These are phyloP conservation scores for Rhododendron molle DNA, from an alignment of 148 eudicot genomes.

Conservation along the genomic window DNA sequence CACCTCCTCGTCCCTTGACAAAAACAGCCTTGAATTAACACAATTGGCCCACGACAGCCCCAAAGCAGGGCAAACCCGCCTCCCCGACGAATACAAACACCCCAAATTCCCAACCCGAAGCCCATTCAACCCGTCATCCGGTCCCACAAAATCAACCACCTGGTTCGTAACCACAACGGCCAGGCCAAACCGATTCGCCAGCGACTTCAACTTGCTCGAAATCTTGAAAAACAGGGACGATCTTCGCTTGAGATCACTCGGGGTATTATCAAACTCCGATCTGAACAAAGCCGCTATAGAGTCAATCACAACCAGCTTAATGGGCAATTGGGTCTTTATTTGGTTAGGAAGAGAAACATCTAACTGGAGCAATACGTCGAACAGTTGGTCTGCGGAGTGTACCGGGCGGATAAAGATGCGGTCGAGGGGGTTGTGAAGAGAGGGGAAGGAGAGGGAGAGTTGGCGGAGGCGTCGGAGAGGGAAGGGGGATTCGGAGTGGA, in stretches of 20 bases:
- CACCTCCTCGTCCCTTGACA: constrained; percentile 58
- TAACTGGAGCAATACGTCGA: constrained; percentile 67
- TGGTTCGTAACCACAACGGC: constrained; percentile 81
- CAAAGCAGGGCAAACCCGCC: constrained; percentile 76
- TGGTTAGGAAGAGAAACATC: constrained; percentile 33
- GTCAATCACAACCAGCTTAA: constrained; percentile 66
- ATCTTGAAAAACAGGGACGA: constrained; percentile 65
- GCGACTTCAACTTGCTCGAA: constrained; percentile 46
- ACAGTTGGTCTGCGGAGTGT: constrained; percentile 59
- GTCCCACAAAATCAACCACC: constrained; percentile 63
- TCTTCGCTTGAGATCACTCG: constrained; percentile 52
- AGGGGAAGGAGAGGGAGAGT: constrained; percentile 33
- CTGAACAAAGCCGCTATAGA: constrained; percentile 77
- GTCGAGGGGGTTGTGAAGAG: constrained; percentile 42
- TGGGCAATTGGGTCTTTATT: constrained; percentile 21
- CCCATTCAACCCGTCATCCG: constrained; percentile 35
- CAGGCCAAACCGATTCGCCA: constrained; percentile 59
- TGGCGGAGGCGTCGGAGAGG: constrained; percentile 75
- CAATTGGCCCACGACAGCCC: constrained; percentile 93
- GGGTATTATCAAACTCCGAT: constrained; percentile 61
- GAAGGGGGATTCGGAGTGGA: constrained; percentile 79
- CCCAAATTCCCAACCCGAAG: constrained; percentile 60
- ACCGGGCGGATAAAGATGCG: constrained; percentile 37
- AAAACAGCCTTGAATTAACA: constrained; percentile 66
- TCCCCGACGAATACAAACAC: constrained; percentile 52